Conservation (phyloP, 805 yeast species). For the Zygoascus bituminiphila region DNA sequence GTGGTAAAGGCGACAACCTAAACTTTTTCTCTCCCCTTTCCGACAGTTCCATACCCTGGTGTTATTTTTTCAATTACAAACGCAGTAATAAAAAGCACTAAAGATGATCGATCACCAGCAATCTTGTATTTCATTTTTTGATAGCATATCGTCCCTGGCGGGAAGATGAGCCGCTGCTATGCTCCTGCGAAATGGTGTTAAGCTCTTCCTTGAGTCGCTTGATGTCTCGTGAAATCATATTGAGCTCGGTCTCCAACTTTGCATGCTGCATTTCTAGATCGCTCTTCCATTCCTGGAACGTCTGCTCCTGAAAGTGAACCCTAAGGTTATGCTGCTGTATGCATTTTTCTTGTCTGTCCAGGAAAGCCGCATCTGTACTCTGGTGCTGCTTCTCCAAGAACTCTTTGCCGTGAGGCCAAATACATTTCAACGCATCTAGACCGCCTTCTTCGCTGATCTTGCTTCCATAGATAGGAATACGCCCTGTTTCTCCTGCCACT, state of each 20-base stretch:
- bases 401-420: slow-evolving; percentile 16
- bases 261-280: slow-evolving; percentile 40
- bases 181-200: neutral
- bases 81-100: neutral
- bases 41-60: neutral
- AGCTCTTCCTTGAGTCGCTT: neutral
- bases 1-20: neutral
- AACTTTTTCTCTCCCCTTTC: neutral
- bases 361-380: slow-evolving; percentile 65
- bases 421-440: slow-evolving; percentile 10
- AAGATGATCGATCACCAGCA: neutral
- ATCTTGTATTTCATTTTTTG: neutral
- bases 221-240: neutral
- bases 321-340: slow-evolving; percentile 83
- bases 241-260: slow-evolving; percentile 15
- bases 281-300: slow-evolving; percentile 87
- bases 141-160: neutral
- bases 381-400: slow-evolving; percentile 29
- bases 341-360: slow-evolving; percentile 76
- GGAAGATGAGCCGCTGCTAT: neutral
- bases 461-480: neutral
- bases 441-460: slow-evolving; percentile 12
- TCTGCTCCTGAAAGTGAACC: slow-evolving; percentile 79
- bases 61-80: neutral
- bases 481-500: neutral